Conservation (phyloP, 805 yeast genomes). For the Candida tibetensis region DNA sequence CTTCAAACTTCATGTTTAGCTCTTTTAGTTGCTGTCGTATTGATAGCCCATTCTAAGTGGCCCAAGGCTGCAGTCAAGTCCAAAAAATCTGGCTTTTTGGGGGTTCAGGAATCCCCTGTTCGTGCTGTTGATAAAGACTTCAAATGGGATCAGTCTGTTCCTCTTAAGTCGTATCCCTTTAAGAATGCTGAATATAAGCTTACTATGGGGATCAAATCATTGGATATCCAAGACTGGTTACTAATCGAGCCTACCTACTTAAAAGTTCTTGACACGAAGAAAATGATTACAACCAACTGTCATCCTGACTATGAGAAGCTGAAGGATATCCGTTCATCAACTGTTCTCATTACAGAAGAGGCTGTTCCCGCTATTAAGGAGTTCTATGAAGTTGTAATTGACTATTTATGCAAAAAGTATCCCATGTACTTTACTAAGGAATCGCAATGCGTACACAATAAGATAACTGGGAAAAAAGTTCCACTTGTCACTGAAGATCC, state of each 20-base stretch:
- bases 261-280: slow-evolving; percentile 24
- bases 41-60: no score
- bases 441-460: slow-evolving; percentile 14
- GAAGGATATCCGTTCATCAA: slow-evolving; percentile 25
- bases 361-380: slow-evolving; percentile 35
- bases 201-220: slow-evolving; percentile 54
- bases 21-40: no score
- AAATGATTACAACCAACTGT: slow-evolving; percentile 25
- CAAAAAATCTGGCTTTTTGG: no score
- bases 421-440: slow-evolving; percentile 34
- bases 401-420: slow-evolving; percentile 36
- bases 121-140: slow-evolving; percentile 19
- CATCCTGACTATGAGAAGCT: slow-evolving; percentile 32
- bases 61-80: no score
- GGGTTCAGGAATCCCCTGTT: not conserved
- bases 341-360: slow-evolving; percentile 33
- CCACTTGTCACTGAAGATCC: slow-evolving; percentile 16
- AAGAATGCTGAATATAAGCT: slow-evolving; percentile 57
- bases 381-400: slow-evolving; percentile 29
- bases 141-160: slow-evolving; percentile 23
- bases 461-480: slow-evolving; percentile 23
- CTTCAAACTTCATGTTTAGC: no score
- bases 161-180: slow-evolving; percentile 47
- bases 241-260: slow-evolving; percentile 37
- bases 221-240: slow-evolving; percentile 40